A percentile compares a stretch with the other conserved stretches of the same genome.
These are phyloP conservation scores for Pythium insidiosum DNA, from an alignment of 352 stramenopile species.

Conservation along the genomic window DNA sequence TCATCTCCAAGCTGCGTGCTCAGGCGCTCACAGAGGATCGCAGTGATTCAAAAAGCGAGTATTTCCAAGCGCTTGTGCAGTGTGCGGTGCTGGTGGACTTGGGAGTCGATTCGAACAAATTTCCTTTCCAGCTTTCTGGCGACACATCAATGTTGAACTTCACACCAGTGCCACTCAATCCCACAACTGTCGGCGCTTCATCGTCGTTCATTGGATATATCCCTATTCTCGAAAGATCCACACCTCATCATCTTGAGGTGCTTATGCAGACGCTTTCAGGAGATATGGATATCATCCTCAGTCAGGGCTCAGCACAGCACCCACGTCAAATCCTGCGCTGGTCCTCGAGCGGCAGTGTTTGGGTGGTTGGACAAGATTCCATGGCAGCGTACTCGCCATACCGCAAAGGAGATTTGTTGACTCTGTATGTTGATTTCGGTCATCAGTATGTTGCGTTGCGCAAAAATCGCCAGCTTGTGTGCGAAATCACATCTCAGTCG, in stretches of 20 bases:
- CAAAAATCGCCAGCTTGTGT: neutral
- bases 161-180: too few relatives aligned
- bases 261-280: neutral
- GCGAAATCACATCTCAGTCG: too few relatives aligned
- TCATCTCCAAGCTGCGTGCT: constrained; percentile 42
- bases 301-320: too few relatives aligned
- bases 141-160: too few relatives aligned
- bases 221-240: neutral
- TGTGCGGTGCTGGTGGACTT: constrained; percentile 51
- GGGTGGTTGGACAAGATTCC: neutral
- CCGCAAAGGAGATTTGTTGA: constrained; percentile 26
- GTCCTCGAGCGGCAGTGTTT: neutral
- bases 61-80: constrained; percentile 50
- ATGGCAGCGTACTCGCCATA: neutral
- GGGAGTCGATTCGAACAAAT: constrained; percentile 28
- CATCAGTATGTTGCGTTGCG: neutral
- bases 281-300: too few relatives aligned
- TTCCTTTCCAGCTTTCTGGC: constrained; percentile 15
- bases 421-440: constrained; percentile 17
- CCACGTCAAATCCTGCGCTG: constrained; percentile 13
- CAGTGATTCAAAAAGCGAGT: constrained; percentile 46
- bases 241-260: neutral
- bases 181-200: too few relatives aligned
- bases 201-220: neutral
- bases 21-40: constrained; percentile 40